phyloP scores from a whole-genome alignment of 148 eudicot genomes.

The Oxyria digyna region DNA sequence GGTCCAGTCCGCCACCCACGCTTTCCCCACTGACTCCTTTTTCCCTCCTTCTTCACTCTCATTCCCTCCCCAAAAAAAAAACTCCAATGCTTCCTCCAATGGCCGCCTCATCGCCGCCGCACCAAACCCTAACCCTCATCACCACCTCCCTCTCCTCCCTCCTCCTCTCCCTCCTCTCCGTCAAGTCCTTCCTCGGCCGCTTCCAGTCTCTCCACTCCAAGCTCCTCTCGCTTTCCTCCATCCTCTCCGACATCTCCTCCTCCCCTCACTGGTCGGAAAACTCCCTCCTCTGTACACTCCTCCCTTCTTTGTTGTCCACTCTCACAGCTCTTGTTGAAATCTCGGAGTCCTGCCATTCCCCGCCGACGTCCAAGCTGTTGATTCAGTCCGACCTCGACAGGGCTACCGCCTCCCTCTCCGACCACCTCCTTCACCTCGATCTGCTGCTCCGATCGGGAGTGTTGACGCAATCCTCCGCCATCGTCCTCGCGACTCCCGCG shows the following conservation, averaged over 20 bases:
- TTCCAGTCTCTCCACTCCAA: constrained; percentile 41
- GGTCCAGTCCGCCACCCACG: constrained; percentile 2
- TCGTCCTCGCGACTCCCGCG: constrained; percentile 40
- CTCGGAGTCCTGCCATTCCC: constrained; percentile 22
- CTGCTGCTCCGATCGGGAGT: constrained; percentile 49
- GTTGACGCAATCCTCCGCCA: constrained; percentile 40
- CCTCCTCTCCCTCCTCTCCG: constrained; percentile 30
- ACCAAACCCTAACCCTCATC: constrained; percentile 21
- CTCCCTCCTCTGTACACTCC: constrained; percentile 23
- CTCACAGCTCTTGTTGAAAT: constrained; percentile 25
- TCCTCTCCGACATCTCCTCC: constrained; percentile 29
- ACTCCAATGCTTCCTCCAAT: constrained; percentile 25
- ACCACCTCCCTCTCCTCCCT: constrained; percentile 27
- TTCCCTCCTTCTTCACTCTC: background rate
- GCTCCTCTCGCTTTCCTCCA: constrained; percentile 28
- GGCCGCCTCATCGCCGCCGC: constrained; percentile 19
- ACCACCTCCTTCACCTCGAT: constrained; percentile 33
- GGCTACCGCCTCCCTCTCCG: constrained; percentile 41
- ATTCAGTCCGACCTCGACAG: constrained; percentile 65
- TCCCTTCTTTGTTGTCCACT: constrained; percentile 7
- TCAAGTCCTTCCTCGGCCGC: constrained; percentile 37
- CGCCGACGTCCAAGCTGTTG: constrained; percentile 25
- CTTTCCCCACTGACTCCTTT: background rate
- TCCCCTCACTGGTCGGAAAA: constrained; percentile 44
- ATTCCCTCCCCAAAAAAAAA: constrained; percentile 4